Conservation (phyloP, 2,329 filamentous ascomycete species). For the Venturia nashicola region DNA sequence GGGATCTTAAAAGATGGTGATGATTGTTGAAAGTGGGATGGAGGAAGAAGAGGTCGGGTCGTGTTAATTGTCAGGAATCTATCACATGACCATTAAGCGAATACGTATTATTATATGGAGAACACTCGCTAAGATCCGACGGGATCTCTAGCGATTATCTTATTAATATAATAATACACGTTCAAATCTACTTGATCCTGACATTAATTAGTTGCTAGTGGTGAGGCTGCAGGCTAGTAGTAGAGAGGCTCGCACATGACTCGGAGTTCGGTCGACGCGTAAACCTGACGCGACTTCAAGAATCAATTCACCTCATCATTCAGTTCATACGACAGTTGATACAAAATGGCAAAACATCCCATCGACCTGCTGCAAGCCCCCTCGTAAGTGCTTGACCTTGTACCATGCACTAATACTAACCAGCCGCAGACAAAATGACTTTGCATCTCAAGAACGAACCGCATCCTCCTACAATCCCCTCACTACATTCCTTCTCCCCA, state of each 20-base stretch:
- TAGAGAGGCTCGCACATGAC: neutral
- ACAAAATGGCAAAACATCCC: slow-evolving; percentile 5
- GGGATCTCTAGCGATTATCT: no score
- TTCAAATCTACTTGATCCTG: no score
- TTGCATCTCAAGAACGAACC: neutral
- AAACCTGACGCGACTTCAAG: neutral
- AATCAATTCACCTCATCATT: neutral
- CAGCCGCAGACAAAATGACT: neutral
- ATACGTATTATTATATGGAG: no score
- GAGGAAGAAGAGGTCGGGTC: no score
- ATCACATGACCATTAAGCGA: no score
- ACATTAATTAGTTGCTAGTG: no score
- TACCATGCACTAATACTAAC: neutral
- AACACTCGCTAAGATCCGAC: no score
- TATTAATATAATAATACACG: no score
- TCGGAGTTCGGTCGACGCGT: neutral
- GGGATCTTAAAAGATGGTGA: no score
- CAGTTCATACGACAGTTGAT: neutral
- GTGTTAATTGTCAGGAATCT: no score
- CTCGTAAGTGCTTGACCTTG: neutral
- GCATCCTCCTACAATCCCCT: slow-evolving; percentile 59
- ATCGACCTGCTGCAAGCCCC: neutral
- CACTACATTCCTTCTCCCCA: slow-evolving; percentile 60
- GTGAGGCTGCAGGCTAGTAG: no score
- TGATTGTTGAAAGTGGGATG: no score